phyloP scores from a whole-genome alignment of 1,139 yeast genomes.

The Hyphopichia wangnamkhiaoensis region DNA sequence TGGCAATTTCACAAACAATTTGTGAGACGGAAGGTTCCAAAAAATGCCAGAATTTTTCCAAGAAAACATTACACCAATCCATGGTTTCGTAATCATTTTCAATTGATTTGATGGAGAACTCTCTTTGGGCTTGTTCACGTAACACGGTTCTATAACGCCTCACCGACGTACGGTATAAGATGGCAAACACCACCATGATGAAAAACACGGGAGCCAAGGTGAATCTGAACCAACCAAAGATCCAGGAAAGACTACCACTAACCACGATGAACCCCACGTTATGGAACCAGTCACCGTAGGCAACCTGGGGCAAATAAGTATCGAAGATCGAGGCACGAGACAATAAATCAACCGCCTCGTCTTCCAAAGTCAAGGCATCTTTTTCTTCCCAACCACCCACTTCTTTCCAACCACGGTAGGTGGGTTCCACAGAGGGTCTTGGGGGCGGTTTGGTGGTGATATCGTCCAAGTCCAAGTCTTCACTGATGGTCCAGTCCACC shows the following conservation, averaged over 20 bases:
- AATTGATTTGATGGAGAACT: conserved; percentile 72
- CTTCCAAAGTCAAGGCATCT: conserved; percentile 64
- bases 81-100: conserved; percentile 89
- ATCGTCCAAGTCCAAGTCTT: conserved; percentile 35
- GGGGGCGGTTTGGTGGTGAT: conserved; percentile 45
- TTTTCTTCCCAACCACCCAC: conserved; percentile 82
- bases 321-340: conserved; percentile 71
- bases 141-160: conserved; percentile 73
- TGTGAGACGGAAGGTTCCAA: conserved; percentile 90
- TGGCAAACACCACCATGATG: conserved; percentile 57
- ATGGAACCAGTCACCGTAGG: conserved; percentile 96
- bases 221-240: conserved; percentile 74
- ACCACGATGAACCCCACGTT: conserved; percentile 67
- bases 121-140: conserved; percentile 83
- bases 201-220: conserved; percentile 80
- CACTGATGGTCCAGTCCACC: conserved; percentile 21
- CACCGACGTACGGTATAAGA: conserved; percentile 80
- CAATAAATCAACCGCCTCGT: conserved; percentile 67
- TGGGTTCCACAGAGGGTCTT: conserved; percentile 59
- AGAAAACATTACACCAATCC: conserved; percentile 90
- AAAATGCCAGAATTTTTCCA: conserved; percentile 88
- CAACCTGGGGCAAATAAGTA: conserved; percentile 64
- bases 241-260: conserved; percentile 73
- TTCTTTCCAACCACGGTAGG: conserved; percentile 91
- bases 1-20: conserved; percentile 81